Evolutionary conservation across 2,329 filamentous ascomycete species (phyloP).

Genomic region (Pseudogymnoascus sp.): DNA sequence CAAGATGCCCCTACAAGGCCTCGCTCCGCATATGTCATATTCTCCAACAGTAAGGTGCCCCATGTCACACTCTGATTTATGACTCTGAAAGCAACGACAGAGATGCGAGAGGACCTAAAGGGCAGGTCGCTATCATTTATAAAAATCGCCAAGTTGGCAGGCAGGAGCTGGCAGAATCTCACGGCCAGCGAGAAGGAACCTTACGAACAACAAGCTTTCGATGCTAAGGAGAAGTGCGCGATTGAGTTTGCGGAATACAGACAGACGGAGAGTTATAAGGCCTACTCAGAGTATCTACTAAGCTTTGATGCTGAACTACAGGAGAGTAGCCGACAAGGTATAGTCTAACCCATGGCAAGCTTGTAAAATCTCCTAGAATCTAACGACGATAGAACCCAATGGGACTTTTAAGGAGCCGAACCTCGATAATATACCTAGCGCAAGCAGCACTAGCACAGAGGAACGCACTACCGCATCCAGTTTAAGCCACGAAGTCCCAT

Average conservation of each 20-base stretch:
- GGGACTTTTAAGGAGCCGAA: neutral
- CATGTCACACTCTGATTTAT: conserved; percentile 12
- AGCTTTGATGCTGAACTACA: neutral
- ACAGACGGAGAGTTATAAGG: conserved; percentile 59
- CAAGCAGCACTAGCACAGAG: too few species aligned
- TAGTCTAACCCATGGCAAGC: neutral
- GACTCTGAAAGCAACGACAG: conserved; percentile 31
- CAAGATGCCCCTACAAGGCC: conserved; percentile 73
- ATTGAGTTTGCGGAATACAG: conserved; percentile 63
- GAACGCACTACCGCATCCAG: too few species aligned
- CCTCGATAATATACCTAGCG: neutral
- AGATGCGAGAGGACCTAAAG: conserved; percentile 67
- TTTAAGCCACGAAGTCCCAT: too few species aligned
- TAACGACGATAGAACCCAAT: neutral
- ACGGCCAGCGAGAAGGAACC: conserved; percentile 56
- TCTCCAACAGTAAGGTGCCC: conserved; percentile 59
- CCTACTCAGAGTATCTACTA: conserved; percentile 44
- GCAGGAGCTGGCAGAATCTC: conserved; percentile 69
- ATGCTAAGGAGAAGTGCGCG: conserved; percentile 67
- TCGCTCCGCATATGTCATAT: conserved; percentile 79
- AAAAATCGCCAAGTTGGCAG: conserved; percentile 71
- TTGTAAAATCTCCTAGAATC: neutral
- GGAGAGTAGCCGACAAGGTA: neutral
- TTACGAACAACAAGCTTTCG: conserved; percentile 58
- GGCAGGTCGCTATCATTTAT: conserved; percentile 67